These are phyloP conservation scores for Apiotrichum akiyoshidainum DNA, from an alignment of 1,284 basidiomycete genomes.

Conservation along the genomic window DNA sequence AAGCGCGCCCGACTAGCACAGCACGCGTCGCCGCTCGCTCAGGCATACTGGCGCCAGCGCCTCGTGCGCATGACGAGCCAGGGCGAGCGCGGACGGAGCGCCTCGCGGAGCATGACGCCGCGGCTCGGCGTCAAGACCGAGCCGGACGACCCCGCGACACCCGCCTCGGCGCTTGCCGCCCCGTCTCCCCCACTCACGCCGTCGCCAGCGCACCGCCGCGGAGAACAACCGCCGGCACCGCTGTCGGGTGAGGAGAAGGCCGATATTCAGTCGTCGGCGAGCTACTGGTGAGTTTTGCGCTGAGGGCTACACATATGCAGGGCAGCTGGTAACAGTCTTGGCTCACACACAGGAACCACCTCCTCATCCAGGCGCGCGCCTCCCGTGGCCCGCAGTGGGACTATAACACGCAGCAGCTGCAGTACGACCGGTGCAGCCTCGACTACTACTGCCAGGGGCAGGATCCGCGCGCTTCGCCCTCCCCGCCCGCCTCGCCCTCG, in stretches of 20 bases:
- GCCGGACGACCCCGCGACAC: background rate
- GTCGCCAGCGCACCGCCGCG: background rate
- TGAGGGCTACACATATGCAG: conserved; percentile 7
- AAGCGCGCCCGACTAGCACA: conserved; percentile 8
- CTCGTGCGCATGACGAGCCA: conserved; percentile 5
- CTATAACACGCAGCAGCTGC: conserved; percentile 45
- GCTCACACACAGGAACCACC: conserved; percentile 40
- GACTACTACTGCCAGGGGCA: conserved; percentile 43
- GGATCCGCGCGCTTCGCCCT: background rate
- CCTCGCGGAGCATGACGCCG: conserved; percentile 1
- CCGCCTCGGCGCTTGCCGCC: background rate
- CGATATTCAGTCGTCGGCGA: conserved; percentile 13
- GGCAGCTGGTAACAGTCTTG: no score
- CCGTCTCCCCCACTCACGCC: background rate
- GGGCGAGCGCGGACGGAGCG: background rate
- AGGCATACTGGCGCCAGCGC: conserved; percentile 19
- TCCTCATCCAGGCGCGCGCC: conserved; percentile 46
- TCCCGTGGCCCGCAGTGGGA: conserved; percentile 50
- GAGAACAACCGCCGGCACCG: conserved; percentile 16
- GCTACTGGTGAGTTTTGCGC: conserved; percentile 15
- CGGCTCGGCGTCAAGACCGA: conserved; percentile 11
- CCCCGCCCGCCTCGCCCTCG: no score
- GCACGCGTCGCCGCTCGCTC: conserved; percentile 11
- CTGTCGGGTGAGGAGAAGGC: conserved; percentile 8
- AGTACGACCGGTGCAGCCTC: conserved; percentile 35